Evolutionary conservation across 1,284 basidiomycete genomes (phyloP).

Genomic region (Schizopora paradoxa): DNA sequence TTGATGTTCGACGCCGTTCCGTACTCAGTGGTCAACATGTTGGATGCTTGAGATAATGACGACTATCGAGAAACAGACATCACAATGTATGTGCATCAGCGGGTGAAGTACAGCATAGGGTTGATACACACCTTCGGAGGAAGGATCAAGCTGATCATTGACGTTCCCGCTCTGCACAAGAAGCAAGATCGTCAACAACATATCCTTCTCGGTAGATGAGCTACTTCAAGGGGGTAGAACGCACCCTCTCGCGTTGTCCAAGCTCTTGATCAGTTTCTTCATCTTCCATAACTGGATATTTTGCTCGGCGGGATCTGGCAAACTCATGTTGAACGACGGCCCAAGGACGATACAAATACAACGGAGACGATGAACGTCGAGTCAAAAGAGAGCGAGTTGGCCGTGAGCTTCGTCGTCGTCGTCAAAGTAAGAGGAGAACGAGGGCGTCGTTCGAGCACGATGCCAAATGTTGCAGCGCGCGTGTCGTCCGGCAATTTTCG

Average conservation of each 20-base stretch:
- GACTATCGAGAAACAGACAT: constrained; percentile 53
- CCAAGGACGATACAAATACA: too few species aligned
- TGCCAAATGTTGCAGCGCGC: too few species aligned
- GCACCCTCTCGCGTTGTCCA: constrained; percentile 87
- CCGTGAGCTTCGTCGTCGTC: too few species aligned
- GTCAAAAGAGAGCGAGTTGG: too few species aligned
- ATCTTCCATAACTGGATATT: constrained; percentile 96
- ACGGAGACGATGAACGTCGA: too few species aligned
- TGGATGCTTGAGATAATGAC: constrained; percentile 91
- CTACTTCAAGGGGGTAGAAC: too few species aligned
- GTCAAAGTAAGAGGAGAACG: too few species aligned
- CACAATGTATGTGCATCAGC: constrained; percentile 9
- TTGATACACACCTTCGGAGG: constrained; percentile 74
- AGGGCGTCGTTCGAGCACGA: too few species aligned
- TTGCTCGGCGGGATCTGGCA: constrained; percentile 76
- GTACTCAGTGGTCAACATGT: constrained; percentile 98
- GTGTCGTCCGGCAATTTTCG: too few species aligned
- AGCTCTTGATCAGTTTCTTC: constrained; percentile 96
- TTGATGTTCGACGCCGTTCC: constrained; percentile 99
- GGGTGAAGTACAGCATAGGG: too few species aligned
- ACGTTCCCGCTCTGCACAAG: constrained; percentile 79
- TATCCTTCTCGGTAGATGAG: constrained; percentile 2
- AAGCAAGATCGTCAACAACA: constrained; percentile 13
- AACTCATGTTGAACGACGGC: constrained; percentile 67
- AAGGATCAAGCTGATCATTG: constrained; percentile 98